These are phyloP conservation scores for Coelastrella sp. DNA, from an alignment of 139 green algal species.

Conservation along the genomic window DNA sequence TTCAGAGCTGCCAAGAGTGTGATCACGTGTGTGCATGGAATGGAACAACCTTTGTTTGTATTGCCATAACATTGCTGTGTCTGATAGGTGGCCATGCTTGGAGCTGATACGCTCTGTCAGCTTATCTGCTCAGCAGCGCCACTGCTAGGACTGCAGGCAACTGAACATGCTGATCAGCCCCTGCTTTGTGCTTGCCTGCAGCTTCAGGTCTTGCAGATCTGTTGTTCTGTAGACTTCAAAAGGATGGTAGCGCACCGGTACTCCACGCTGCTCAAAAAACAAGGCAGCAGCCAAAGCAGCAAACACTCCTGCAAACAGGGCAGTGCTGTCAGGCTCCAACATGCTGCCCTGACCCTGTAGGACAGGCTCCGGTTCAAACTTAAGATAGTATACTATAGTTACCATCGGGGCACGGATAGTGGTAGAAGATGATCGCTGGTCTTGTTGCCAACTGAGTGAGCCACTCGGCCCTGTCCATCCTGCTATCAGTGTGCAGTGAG, in stretches of 20 bases:
- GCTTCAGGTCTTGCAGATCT: neutral
- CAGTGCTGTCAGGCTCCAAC: too few relatives aligned
- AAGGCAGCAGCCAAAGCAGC: conserved; percentile 55
- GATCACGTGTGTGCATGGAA: neutral
- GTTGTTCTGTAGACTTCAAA: conserved; percentile 4
- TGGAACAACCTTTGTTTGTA: too few relatives aligned
- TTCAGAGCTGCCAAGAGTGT: too few relatives aligned
- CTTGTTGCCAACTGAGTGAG: neutral
- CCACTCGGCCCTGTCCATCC: neutral
- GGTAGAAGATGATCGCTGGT: conserved; percentile 53
- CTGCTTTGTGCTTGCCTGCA: conserved; percentile 10
- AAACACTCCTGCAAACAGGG: conserved; percentile 51
- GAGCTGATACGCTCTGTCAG: too few relatives aligned
- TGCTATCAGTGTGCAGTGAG: too few relatives aligned
- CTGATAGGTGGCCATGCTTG: too few relatives aligned
- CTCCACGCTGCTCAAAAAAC: conserved; percentile 25
- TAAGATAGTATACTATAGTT: too few relatives aligned
- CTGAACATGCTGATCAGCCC: neutral
- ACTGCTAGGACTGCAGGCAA: too few relatives aligned
- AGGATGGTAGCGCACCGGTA: conserved; percentile 1
- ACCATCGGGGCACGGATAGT: conserved; percentile 65
- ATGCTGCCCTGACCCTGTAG: too few relatives aligned
- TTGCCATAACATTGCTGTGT: too few relatives aligned
- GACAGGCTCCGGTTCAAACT: too few relatives aligned
- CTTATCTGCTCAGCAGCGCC: too few relatives aligned